These are phyloP conservation scores for Cordyceps farinosa DNA, from an alignment of 2,329 filamentous ascomycete species.

Conservation along the genomic window DNA sequence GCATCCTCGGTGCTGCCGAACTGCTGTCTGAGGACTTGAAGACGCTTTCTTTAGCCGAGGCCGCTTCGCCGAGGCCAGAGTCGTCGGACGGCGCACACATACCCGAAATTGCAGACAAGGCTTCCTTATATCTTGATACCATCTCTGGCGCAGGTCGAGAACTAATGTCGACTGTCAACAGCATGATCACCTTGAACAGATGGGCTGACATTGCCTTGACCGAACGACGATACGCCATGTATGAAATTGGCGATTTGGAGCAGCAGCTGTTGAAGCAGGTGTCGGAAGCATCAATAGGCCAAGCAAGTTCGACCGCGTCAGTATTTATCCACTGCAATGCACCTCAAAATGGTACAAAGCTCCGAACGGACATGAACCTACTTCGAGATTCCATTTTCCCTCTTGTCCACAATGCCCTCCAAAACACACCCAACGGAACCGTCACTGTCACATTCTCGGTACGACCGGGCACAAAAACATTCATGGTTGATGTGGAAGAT, in stretches of 20 bases:
- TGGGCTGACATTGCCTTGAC: slow-evolving; percentile 35
- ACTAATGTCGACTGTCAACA: slow-evolving; percentile 32
- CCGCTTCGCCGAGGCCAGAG: not conserved
- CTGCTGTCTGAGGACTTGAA: slow-evolving; percentile 40
- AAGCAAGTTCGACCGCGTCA: not conserved
- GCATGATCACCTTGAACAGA: slow-evolving; percentile 38
- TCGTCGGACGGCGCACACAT: not conserved
- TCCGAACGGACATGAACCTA: slow-evolving; percentile 1
- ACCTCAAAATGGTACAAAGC: not conserved
- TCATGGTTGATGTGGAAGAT: slow-evolving; percentile 40
- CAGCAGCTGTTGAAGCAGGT: not conserved
- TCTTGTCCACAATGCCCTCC: not conserved
- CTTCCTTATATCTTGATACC: slow-evolving; percentile 23
- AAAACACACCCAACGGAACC: not conserved
- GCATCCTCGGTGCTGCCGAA: slow-evolving; percentile 38
- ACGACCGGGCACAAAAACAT: slow-evolving; percentile 26
- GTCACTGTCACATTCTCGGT: slow-evolving; percentile 30
- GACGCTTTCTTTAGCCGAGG: slow-evolving; percentile 19
- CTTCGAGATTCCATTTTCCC: not conserved
- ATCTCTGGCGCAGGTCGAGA: slow-evolving; percentile 8
- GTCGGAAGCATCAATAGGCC: not conserved
- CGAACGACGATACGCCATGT: slow-evolving; percentile 29
- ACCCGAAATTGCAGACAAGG: slow-evolving; percentile 12
- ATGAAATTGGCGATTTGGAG: slow-evolving; percentile 7
- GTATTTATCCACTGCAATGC: not conserved